These are phyloP conservation scores for Daldinia concentrica DNA, from an alignment of 495 filamentous ascomycete genomes.

Conservation along the genomic window DNA sequence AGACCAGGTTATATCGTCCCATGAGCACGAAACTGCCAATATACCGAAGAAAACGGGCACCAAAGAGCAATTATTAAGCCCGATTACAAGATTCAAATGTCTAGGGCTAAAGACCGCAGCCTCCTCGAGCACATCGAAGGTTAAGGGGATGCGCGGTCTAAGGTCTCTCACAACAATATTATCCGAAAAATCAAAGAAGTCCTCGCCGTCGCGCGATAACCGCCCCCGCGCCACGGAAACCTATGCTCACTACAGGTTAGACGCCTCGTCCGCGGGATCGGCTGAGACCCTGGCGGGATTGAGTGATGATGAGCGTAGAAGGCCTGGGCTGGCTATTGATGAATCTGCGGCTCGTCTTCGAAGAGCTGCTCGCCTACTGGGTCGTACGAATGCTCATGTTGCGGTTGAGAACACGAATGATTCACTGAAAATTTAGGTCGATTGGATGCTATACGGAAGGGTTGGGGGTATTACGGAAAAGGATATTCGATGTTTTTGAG, in stretches of 20 bases:
- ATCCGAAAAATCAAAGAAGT: background rate
- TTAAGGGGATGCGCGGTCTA: background rate
- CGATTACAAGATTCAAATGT: background rate
- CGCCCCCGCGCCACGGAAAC: slow-evolving; percentile 29
- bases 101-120: background rate
- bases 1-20: background rate
- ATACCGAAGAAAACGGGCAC: background rate
- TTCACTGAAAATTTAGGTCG: background rate
- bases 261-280: background rate
- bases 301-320: slow-evolving; percentile 31
- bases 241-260: slow-evolving; percentile 6
- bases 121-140: background rate
- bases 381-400: background rate
- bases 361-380: slow-evolving; percentile 37
- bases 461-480: background rate
- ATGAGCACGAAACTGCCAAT: background rate
- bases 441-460: background rate
- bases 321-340: slow-evolving; percentile 33
- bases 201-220: background rate
- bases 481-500: background rate
- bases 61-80: background rate
- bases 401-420: background rate
- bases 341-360: slow-evolving; percentile 34
- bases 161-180: too few species aligned
- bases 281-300: slow-evolving; percentile 6